phyloP scores from a whole-genome alignment of 768 basidiomycete genomes.

The Lactifluus rugatus region DNA sequence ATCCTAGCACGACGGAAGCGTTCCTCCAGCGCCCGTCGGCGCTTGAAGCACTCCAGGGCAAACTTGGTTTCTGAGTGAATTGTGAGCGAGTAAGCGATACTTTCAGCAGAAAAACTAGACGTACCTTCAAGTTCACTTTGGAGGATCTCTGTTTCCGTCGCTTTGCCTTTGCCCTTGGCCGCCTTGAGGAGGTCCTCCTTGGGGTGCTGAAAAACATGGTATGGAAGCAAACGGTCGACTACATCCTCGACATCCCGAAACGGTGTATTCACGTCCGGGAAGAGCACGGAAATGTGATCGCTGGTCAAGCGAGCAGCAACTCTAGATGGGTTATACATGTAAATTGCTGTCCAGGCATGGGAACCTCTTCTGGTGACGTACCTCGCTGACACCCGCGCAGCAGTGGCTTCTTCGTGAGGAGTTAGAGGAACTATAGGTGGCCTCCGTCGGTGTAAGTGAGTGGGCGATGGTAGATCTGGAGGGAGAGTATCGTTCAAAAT shows the following conservation, averaged over 20 bases:
- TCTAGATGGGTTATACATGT: slow-evolving; percentile 27
- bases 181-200: slow-evolving; percentile 43
- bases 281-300: slow-evolving; percentile 52
- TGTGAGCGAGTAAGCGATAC: not conserved
- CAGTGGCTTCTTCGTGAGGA: slow-evolving; percentile 14
- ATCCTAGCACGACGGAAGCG: slow-evolving; percentile 49
- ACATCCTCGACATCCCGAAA: slow-evolving; percentile 55
- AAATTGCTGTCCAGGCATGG: not conserved
- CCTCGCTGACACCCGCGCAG: slow-evolving; percentile 15
- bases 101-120: not conserved
- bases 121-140: slow-evolving; percentile 46
- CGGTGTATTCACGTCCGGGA: slow-evolving; percentile 62
- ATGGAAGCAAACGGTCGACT: slow-evolving; percentile 64
- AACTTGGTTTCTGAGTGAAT: slow-evolving; percentile 54
- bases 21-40: slow-evolving; percentile 44
- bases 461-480: not conserved
- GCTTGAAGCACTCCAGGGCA: slow-evolving; percentile 55
- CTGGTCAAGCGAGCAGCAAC: slow-evolving; percentile 44
- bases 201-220: slow-evolving; percentile 73
- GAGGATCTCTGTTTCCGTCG: slow-evolving; percentile 32
- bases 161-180: slow-evolving; percentile 60
- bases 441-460: slow-evolving; percentile 3
- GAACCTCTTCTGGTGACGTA: not conserved
- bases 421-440: slow-evolving; percentile 6
- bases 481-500: not conserved